Base-by-base conservation (phyloP, 75 land plant species). In the Pinus tabuliformis region DNA sequence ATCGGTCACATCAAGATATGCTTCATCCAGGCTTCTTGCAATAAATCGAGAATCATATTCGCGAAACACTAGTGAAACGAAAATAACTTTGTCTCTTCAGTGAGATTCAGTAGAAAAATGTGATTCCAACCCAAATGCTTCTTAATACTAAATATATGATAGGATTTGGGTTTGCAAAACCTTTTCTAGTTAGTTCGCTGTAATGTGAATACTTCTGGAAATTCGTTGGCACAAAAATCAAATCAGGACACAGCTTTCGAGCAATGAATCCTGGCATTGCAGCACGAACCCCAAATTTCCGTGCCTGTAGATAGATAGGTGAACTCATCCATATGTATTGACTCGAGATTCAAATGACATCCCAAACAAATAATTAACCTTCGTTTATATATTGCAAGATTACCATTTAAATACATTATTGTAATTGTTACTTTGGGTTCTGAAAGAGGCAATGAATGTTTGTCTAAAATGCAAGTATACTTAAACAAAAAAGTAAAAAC, bases 261-360 rank as follows among this genome's bases (percentile, higher is more conserved):
- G 91, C 98, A 87, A 95, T 95, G 72, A 95, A 95, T 5, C 98
- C 98, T 58, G 98, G 96, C 98, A 95, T 95, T 73, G 98, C 98
- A 74, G 98, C 98, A 75, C 98, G 89, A 59, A 95, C 96, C 12
- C 98, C 98, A 89, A 78, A 95, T 65, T 86, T 95, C 16, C 98
- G 82, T 20, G 98, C 98, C 98, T 95, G 78, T 37, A 58, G 4
- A 58, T n/a, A 20, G 56, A 60, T 45, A 5, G 20, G 58, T 26
- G 54, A 62, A 64, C 26, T 18, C 30, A 30, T 57, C 57, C 9
- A 52, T 8, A 73, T 49, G 58, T 49, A 14, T 73, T 21, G 9
- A 63, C 33, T 33, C 2, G 66, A 63, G 6, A 63, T 63, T 64
- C 37, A 64, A 2, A 14, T 33, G 36, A 33, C 54, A 64, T 64